Evolutionary conservation across 106 monocot species (phyloP), one percentile per base, ranked within the genome.

Genomic region (Alisma plantagoaquatica): DNA sequence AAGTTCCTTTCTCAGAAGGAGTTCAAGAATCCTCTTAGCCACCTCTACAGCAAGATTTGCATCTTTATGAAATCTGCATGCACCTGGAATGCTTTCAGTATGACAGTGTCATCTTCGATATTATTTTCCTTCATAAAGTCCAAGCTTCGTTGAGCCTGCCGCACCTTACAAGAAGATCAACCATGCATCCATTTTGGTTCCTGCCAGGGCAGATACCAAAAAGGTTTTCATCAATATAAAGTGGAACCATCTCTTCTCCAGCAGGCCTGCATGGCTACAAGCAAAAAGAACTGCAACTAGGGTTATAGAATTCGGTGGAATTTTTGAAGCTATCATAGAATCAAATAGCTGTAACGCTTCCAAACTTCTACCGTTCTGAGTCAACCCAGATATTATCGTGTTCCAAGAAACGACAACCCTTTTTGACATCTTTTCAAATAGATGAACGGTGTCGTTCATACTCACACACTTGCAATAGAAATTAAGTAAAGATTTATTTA

Each of bases 401-500:
- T 82, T 88, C 87, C 87, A 86, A 11, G 77, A 86, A 23, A 86
- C 74, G 24, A 86, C 80, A 66, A 80, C 86, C 55, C 48, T 73
- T 50, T 59, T 62, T 1, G 6, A 7, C 81, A 87, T 87, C 57
- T 72, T 72, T 30, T 30, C n/a, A 27, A 87, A 87, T 11, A 75
- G 10, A 0, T 49, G 29, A 14, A 53, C 47, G 1, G 81, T 81
- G 2, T 90, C 83, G 35, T 73, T 65, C 30, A 77, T 53, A 60
- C 74, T 80, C 14, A 79, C 83, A 43, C 89, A 83, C 41, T 90
- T 90, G 51, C 83, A 83, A 45, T 88, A 88, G 82, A 88, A 70
- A 29, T 83, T 76, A 17, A 80, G 77, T 2, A 90, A 44, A 0
- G 87, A 76, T 45, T 87, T 87, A 33, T 78, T 55, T 27, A 81